These are phyloP conservation scores for Mortierella sp. DNA, from an alignment of 371 early-diverging fungal species.

Conservation along the genomic window DNA sequence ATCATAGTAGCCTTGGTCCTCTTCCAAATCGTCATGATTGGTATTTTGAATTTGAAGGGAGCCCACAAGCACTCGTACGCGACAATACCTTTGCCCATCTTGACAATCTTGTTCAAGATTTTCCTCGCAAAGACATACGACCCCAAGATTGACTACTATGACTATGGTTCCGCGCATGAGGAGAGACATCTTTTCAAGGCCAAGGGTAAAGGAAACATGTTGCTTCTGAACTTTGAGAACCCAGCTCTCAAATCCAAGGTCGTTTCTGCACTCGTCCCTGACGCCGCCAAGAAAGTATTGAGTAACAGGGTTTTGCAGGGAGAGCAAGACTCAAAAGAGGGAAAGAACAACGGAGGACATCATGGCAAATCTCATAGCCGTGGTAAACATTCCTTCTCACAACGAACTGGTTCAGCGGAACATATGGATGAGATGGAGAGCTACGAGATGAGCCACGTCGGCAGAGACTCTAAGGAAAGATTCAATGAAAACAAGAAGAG, in stretches of 20 bases:
- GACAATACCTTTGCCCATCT: conserved; percentile 70
- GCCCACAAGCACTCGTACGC: conserved; percentile 61
- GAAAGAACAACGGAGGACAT: conserved; percentile 8
- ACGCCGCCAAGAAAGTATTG: conserved; percentile 46
- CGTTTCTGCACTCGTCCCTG: conserved; percentile 46
- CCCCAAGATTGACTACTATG: conserved; percentile 66
- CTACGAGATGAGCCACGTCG: conserved; percentile 41
- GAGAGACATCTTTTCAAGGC: conserved; percentile 29
- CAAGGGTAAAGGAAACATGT: conserved; percentile 20
- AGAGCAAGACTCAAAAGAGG: conserved; percentile 12
- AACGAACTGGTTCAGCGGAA: background rate
- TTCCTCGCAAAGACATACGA: conserved; percentile 62
- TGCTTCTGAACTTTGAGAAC: conserved; percentile 48
- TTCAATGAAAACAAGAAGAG: background rate
- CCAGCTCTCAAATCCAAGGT: conserved; percentile 34
- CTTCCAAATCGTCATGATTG: conserved; percentile 80
- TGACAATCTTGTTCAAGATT: conserved; percentile 72
- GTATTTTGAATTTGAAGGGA: conserved; percentile 64
- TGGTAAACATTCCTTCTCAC: background rate
- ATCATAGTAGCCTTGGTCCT: conserved; percentile 69
- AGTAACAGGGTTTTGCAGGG: conserved; percentile 42
- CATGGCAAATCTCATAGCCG: conserved; percentile 4
- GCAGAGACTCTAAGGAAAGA: conserved; percentile 4
- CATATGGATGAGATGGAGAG: conserved; percentile 8
- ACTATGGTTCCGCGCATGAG: conserved; percentile 47